phyloP scores from a whole-genome alignment of 2,329 filamentous ascomycete species.

The Neurospora sp. region DNA sequence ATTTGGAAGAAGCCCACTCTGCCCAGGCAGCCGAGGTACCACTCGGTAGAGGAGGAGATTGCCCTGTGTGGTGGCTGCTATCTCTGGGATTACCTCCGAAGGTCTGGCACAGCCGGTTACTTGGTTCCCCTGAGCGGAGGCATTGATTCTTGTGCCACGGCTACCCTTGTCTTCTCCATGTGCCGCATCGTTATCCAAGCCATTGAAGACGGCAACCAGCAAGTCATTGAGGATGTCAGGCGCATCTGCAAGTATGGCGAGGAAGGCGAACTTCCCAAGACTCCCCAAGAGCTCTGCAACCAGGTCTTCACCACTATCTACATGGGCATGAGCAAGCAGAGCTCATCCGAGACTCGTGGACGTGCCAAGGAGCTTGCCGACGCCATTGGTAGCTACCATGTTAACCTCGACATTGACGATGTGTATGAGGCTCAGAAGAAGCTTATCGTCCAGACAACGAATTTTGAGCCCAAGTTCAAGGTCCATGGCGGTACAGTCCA shows the following conservation, averaged over 20 bases:
- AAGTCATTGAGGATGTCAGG: constrained; percentile 29
- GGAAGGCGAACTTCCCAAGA: constrained; percentile 33
- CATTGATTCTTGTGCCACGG: constrained; percentile 45
- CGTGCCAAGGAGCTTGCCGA: constrained; percentile 51
- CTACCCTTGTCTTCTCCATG: constrained; percentile 35
- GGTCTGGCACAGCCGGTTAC: constrained; percentile 40
- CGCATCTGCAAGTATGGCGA: constrained; percentile 22
- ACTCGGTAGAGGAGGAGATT: constrained; percentile 57
- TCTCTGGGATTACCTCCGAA: constrained; percentile 45
- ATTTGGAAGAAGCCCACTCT: constrained; percentile 20
- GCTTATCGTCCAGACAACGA: constrained; percentile 46
- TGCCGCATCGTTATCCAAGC: constrained; percentile 45
- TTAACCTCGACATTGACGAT: constrained; percentile 63
- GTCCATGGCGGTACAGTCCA: constrained; percentile 51
- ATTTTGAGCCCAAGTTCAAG: constrained; percentile 45
- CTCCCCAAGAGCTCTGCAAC: constrained; percentile 49
- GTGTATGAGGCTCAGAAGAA: constrained; percentile 50
- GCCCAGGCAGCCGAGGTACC: constrained; percentile 37
- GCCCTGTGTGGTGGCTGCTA: constrained; percentile 53
- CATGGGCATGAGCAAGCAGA: constrained; percentile 62
- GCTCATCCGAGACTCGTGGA: constrained; percentile 53
- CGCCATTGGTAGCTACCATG: constrained; percentile 61
- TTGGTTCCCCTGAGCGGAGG: constrained; percentile 48
- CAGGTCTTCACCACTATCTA: constrained; percentile 44
- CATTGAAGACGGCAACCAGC: constrained; percentile 32